Evolutionary conservation across 192 early-diverging fungal genomes (phyloP), one percentile per base, ranked within the genome.

Genomic region (Mortierella hygrophila): DNA sequence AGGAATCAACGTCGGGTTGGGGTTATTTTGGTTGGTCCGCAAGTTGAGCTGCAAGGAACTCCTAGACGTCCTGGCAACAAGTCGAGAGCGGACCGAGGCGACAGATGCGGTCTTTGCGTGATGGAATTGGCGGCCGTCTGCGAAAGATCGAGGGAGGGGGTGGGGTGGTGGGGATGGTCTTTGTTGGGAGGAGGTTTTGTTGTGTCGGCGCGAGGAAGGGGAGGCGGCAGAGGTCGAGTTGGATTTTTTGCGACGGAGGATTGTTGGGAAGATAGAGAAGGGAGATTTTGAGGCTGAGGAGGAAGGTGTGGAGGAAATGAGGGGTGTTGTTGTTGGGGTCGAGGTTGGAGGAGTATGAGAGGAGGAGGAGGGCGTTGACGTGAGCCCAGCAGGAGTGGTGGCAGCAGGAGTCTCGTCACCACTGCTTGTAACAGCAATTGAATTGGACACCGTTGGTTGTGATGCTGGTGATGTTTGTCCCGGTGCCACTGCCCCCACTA

Each of bases 41-140:
- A 77, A 44, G 47, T 82, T 82, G 7, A 82, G 41, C 32, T 82
- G 74, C 20, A 82, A 32, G 6, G 81, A 83, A 26, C 76, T 52
- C n/a, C 71, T 42, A 0, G 76, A 72, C 3, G 44, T 72, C 29
- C 71, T 72, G 9, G 70, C 52, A 11, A 77, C 57, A 0, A 77
- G 75, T 57, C 70, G 23, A 29, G 81, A 77, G 35, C 75, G 44
- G 0, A 65, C 57, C 11, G 81, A 82, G 32, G 81, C 75, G 16
- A 74, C 37, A 23, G 82, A 83, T 2, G n/a, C 46, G 1, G 57
- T 23, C 20, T 74, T 77, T 13, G 70, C 11, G 11, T 68, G 60
- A 11, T 77, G 76, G 18, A 26, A 65, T 70, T 77, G 78, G 16
- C 23, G 52, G 23, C 42, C 44, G 21, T 46, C 26, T 44, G 65